Conservation (phyloP, 2,329 filamentous ascomycete genomes). For the Hirsutella minnesotensis region DNA sequence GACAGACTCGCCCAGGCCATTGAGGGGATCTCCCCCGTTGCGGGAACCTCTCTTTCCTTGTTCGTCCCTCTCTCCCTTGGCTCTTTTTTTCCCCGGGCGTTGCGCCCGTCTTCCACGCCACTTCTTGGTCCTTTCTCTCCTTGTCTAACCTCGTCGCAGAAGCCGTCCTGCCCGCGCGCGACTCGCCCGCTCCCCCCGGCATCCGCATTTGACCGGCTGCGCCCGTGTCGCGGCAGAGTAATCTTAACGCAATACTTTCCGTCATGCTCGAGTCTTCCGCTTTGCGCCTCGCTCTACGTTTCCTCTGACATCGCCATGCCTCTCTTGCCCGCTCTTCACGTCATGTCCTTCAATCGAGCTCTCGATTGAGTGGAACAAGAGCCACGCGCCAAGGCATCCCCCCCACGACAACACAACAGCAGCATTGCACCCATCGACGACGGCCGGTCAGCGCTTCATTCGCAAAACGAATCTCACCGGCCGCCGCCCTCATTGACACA, state of each 20-base stretch:
- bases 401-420: not conserved
- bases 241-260: too few species aligned
- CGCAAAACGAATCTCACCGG: too few species aligned
- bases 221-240: not conserved
- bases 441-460: not conserved
- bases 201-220: not conserved
- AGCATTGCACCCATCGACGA: not conserved
- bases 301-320: conserved; percentile 8
- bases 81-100: too few species aligned
- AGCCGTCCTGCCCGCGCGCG: not conserved
- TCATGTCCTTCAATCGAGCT: conserved; percentile 14
- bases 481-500: too few species aligned
- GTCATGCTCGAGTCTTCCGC: too few species aligned
- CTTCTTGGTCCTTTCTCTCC: not conserved
- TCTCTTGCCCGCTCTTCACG: conserved; percentile 6
- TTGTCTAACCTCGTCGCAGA: not conserved
- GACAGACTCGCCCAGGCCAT: too few species aligned
- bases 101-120: not conserved
- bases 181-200: too few species aligned
- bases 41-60: not conserved
- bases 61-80: not conserved
- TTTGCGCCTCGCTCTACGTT: not conserved
- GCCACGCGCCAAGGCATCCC: not conserved
- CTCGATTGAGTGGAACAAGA: conserved; percentile 7
- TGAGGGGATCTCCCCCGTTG: not conserved